Evolutionary conservation across 1,139 yeast genomes (phyloP).

Genomic region (Scheffersomyces illinoinensis): DNA sequence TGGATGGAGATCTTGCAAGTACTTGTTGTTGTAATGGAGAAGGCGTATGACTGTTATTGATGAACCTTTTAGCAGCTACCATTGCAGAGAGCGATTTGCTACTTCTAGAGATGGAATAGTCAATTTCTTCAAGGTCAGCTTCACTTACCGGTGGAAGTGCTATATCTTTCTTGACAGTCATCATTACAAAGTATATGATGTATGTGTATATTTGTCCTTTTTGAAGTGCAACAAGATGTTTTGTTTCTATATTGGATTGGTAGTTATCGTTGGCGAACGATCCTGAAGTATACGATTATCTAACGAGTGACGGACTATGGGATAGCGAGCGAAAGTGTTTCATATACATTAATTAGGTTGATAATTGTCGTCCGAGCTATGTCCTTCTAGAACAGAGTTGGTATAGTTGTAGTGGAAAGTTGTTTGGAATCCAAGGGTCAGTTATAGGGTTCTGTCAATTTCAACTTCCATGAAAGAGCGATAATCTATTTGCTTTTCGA

Average conservation of each 20-base stretch:
- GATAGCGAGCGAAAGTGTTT: background rate
- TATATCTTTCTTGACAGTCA: background rate
- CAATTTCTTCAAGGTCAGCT: slow-evolving; percentile 1
- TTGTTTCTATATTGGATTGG: background rate
- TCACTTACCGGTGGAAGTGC: background rate
- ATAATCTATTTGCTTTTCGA: background rate
- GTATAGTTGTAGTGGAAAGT: background rate
- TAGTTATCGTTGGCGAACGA: too few relatives aligned
- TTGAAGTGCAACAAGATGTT: too few relatives aligned
- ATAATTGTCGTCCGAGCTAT: background rate
- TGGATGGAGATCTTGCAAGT: slow-evolving; percentile 20
- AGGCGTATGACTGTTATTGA: slow-evolving; percentile 10
- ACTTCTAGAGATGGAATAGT: background rate
- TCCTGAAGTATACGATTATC: too few relatives aligned
- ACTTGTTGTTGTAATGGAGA: slow-evolving; percentile 19
- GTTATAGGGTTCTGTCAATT: background rate
- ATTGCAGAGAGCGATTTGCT: background rate
- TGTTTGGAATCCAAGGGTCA: background rate
- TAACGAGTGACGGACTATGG: background rate
- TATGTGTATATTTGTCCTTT: background rate
- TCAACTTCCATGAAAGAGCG: background rate
- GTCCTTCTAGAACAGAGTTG: background rate
- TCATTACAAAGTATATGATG: background rate
- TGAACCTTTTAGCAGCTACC: background rate
- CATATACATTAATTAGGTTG: background rate